Conservation (phyloP, 257 asterid species). For the Solanum peruvianum region DNA sequence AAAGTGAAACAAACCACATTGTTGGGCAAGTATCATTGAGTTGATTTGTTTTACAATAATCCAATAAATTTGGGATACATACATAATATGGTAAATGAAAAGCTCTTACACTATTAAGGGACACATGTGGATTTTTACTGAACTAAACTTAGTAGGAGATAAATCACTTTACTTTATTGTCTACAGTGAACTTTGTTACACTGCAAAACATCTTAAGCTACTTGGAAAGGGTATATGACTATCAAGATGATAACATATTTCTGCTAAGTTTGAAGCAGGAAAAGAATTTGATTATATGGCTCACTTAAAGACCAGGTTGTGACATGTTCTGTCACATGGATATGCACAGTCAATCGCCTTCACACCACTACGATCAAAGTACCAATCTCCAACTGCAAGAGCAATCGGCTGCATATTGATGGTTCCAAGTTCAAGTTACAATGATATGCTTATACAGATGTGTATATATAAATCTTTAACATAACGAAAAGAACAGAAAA, state of each 20-base stretch:
- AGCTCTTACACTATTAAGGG: not conserved
- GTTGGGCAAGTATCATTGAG: not conserved
- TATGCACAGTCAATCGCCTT: slow-evolving; percentile 80
- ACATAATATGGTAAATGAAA: not conserved
- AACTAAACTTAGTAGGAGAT: not conserved
- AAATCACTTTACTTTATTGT: not conserved
- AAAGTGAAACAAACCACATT: not conserved
- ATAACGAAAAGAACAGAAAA: not conserved
- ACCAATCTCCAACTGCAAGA: slow-evolving; percentile 91
- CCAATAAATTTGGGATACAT: not conserved
- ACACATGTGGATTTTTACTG: not conserved
- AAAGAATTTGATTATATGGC: not conserved
- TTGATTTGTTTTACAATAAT: not conserved
- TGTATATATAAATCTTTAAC: not conserved
- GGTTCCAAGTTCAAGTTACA: not conserved
- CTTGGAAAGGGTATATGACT: slow-evolving; percentile 17
- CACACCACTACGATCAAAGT: slow-evolving; percentile 39
- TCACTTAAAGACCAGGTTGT: slow-evolving; percentile 73
- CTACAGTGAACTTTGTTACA: not conserved
- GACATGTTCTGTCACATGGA: slow-evolving; percentile 86
- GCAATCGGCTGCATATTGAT: slow-evolving; percentile 55
- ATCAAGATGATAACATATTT: slow-evolving; percentile 9
- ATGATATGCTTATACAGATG: not conserved
- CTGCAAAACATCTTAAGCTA: not conserved
- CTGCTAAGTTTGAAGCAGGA: not conserved